Percentiles rank a stretch among this genome's conserved stretches.
phyloP scores from a whole-genome alignment of 371 early-diverging fungal species.

The Mucor racemosus region DNA sequence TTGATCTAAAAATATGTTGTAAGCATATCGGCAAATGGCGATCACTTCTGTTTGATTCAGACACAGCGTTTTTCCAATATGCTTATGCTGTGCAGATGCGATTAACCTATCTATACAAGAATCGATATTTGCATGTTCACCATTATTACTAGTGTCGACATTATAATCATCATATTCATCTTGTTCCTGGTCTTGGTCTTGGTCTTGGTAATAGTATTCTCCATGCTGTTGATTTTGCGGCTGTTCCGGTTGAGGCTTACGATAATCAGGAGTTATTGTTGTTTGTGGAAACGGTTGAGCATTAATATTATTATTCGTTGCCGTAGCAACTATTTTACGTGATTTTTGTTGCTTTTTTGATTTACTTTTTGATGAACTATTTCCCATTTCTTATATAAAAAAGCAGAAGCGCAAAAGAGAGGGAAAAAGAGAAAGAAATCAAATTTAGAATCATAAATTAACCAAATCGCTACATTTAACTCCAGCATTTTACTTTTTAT shows the following conservation, averaged over 20 bases:
- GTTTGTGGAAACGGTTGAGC: not conserved
- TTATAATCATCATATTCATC: not conserved
- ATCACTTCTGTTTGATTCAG: constrained; percentile 83
- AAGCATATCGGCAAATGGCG: constrained; percentile 82
- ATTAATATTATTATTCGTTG: not conserved
- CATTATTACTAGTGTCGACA: not conserved
- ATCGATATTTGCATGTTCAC: constrained; percentile 65
- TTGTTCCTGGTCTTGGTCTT: not conserved
- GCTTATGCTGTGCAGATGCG: constrained; percentile 70
- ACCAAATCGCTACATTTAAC: not conserved
- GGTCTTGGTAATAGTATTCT: not conserved
- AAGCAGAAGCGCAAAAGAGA: not conserved
- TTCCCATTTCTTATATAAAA: constrained; percentile 16
- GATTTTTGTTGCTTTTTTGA: constrained; percentile 6
- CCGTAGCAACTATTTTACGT: constrained; percentile 7
- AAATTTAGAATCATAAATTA: not conserved
- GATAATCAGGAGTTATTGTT: constrained; percentile 7
- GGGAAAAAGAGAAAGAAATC: not conserved
- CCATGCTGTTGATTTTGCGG: not conserved
- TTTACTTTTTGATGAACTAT: constrained; percentile 19
- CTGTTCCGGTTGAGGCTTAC: not conserved
- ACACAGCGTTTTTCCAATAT: constrained; percentile 70
- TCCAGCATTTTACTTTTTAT: not conserved
- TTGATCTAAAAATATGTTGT: constrained; percentile 90
- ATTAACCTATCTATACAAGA: constrained; percentile 81